Conservation (phyloP, 805 yeast species). For the Kockiozyma suomiensis region DNA sequence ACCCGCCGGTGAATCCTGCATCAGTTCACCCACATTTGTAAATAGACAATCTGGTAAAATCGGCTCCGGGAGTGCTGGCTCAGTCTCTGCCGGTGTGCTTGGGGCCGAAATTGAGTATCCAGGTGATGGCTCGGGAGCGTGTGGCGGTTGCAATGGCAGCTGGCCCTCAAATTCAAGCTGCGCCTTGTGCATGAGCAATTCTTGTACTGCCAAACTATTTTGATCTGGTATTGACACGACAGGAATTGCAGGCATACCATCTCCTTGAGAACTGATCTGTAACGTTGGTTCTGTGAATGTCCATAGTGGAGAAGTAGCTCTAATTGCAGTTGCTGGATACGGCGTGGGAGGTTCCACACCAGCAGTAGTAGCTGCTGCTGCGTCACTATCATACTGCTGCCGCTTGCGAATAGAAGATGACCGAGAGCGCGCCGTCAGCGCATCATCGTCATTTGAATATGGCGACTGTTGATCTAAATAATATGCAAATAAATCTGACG, state of each 20-base stretch:
- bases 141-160: neutral
- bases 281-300: conserved; percentile 20
- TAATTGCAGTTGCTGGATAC: conserved; percentile 26
- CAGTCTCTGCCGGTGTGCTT: conserved; percentile 7
- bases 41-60: conserved; percentile 32
- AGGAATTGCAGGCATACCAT: conserved; percentile 7
- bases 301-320: conserved; percentile 31
- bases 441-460: neutral
- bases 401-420: neutral
- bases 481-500: conserved; percentile 25
- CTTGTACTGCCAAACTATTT: conserved; percentile 10
- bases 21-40: conserved; percentile 24
- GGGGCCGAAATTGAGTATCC: neutral
- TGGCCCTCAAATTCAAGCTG: conserved; percentile 2
- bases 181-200: neutral
- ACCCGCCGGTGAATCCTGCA: conserved; percentile 21
- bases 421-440: neutral
- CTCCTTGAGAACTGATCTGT: neutral
- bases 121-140: neutral
- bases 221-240: conserved; percentile 13
- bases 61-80: conserved; percentile 26
- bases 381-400: neutral
- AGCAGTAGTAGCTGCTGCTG: neutral
- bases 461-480: conserved; percentile 15
- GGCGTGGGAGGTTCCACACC: neutral